Percentiles rank a stretch among this genome's conserved stretches.
Conservation (phyloP, 495 filamentous ascomycete species). For the Penicillium pancosmium region DNA sequence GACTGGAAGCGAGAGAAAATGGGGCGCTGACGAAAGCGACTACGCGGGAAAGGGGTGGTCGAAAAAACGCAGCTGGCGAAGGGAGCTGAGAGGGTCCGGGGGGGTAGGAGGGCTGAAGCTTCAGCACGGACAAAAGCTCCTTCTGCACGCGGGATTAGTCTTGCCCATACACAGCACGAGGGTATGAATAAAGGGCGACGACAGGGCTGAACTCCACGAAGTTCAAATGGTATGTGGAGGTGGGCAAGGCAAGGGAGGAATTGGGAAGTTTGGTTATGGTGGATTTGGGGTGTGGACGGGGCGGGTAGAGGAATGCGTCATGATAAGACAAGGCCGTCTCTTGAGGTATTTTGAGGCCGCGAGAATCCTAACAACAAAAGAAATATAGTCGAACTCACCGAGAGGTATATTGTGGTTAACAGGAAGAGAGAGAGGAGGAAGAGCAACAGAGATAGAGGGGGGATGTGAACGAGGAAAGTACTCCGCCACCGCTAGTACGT, state of each 20-base stretch:
- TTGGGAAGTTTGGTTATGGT: slow-evolving; percentile 18
- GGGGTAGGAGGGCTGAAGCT: slow-evolving; percentile 8
- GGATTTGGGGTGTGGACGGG: slow-evolving; percentile 17
- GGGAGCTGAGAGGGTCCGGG: slow-evolving; percentile 5
- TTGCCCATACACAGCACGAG: slow-evolving; percentile 10
- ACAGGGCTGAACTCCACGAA: slow-evolving; percentile 29
- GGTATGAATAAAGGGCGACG: slow-evolving; percentile 9
- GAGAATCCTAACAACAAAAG: slow-evolving; percentile 1
- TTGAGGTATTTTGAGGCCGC: slow-evolving; percentile 14
- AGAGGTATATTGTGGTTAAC: background rate
- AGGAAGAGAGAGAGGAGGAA: slow-evolving; percentile 7
- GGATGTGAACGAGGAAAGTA: slow-evolving; percentile 21
- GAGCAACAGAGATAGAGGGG: slow-evolving; percentile 7
- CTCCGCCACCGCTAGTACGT: slow-evolving; percentile 30
- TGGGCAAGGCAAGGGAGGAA: slow-evolving; percentile 15
- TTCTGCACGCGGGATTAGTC: slow-evolving; percentile 27
- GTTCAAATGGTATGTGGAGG: slow-evolving; percentile 27
- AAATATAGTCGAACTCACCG: slow-evolving; percentile 7
- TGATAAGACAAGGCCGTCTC: slow-evolving; percentile 33
- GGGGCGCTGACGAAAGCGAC: slow-evolving; percentile 8
- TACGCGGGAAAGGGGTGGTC: slow-evolving; percentile 1
- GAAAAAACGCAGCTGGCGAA: slow-evolving; percentile 9
- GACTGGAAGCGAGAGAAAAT: background rate
- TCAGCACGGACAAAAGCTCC: slow-evolving; percentile 18
- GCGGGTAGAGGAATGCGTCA: slow-evolving; percentile 44